Base-by-base conservation (phyloP, 129 eudicot species). In the Pulicaria dysenterica region DNA sequence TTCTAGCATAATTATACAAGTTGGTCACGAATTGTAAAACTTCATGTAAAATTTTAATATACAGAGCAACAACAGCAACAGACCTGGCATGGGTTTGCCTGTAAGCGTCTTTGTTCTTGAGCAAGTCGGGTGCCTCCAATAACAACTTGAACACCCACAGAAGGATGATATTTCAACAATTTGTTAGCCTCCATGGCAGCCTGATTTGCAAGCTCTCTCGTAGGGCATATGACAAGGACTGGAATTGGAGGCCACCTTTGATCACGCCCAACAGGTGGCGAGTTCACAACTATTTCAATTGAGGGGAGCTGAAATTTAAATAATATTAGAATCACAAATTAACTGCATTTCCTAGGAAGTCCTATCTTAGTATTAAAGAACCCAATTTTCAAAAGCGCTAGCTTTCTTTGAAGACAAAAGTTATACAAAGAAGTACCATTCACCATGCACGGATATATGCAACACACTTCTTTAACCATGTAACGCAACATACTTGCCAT, bases 81-180 rank as follows among this genome's bases (percentile, higher is more conserved):
- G 45, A 93, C 98, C 92, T 93, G 99, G 81, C 99, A 95, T 7
- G 96, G 96, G 74, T 95, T 95, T 38, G 96, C 83, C 75, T 91
- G 96, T 79, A 95, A 81, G 53, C 95, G 89, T 75, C 93, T 88
- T 77, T 95, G 99, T 69, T 95, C 99, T 51, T 85, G 50, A 58
- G 94, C 81, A 75, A 95, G 85, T 78, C 99, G 73, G 44, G 99
- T 95, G 57, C 99, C 99, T 14, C 99, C 99, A 12, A 88, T 95
- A 39, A 95, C 99, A 78, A 95, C 97, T 88, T 95, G 99, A 80
- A 95, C 97, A 12, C 99, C 97, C 64, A 95, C 77, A 11, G 96
- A 91, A 31, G 97, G 83, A 82, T 95, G 97, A 81, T 90, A 95
- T 71, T 91, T 95, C 38, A 91, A 77, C 75, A 95, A 69, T 4